phyloP scores from a whole-genome alignment of 495 filamentous ascomycete genomes.

The Penicillium alfredii region DNA sequence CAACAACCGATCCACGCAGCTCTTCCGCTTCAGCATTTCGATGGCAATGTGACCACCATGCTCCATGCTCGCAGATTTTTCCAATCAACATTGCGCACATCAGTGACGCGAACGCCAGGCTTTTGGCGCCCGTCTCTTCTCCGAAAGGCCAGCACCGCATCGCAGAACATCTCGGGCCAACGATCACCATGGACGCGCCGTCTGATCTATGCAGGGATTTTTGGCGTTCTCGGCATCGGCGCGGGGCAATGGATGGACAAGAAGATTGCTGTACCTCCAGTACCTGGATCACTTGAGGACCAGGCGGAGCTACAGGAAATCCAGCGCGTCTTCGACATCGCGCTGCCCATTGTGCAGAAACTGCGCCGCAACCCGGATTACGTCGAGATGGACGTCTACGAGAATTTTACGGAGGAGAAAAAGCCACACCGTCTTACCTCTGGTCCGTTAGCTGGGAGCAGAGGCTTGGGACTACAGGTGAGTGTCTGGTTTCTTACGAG shows the following conservation, averaged over 20 bases:
- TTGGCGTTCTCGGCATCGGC: conserved; percentile 28
- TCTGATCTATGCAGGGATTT: conserved; percentile 32
- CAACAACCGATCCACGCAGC: conserved; percentile 1
- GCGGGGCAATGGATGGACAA: conserved; percentile 24
- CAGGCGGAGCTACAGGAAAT: conserved; percentile 18
- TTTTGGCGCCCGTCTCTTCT: conserved; percentile 3
- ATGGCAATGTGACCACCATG: conserved; percentile 29
- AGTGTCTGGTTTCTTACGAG: conserved; percentile 8
- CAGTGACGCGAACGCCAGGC: conserved; percentile 4
- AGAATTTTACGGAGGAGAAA: conserved; percentile 35
- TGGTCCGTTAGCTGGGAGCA: conserved; percentile 35
- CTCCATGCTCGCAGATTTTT: conserved; percentile 21
- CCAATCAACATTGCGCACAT: conserved; percentile 18
- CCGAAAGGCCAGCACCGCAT: conserved; percentile 24
- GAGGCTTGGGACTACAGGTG: conserved; percentile 41
- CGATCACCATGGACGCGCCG: conserved; percentile 35
- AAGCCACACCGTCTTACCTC: conserved; percentile 33
- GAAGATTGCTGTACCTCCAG: conserved; percentile 23
- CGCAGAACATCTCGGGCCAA: conserved; percentile 13
- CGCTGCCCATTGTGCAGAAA: conserved; percentile 48
- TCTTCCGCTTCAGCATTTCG: not conserved
- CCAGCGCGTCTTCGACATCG: conserved; percentile 23
- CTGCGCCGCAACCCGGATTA: conserved; percentile 50
- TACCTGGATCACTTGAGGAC: conserved; percentile 32
- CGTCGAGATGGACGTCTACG: conserved; percentile 51